phyloP scores from a whole-genome alignment of 2,329 filamentous ascomycete species.

The Diaporthe sp. region DNA sequence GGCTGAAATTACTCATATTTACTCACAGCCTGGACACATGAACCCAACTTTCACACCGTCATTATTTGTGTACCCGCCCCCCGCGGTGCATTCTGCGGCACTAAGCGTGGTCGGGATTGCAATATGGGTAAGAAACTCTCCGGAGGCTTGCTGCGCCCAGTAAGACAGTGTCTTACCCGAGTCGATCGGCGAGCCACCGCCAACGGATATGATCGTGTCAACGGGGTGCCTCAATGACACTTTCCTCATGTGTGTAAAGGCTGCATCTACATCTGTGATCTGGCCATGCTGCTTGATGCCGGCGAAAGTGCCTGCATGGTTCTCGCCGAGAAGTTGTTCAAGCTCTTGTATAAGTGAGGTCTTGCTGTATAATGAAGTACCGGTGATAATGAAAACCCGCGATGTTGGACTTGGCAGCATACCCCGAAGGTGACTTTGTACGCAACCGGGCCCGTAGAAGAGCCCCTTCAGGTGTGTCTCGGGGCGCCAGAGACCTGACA shows the following conservation, averaged over 20 bases:
- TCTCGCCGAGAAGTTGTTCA: background rate
- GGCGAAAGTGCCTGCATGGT: background rate
- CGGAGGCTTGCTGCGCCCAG: constrained; percentile 7
- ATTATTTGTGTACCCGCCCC: background rate
- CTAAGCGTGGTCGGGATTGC: constrained; percentile 1
- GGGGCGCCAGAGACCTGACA: background rate
- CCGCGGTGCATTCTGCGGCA: background rate
- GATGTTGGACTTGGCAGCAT: background rate
- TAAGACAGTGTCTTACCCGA: background rate
- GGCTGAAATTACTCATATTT: background rate
- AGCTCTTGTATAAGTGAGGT: constrained; percentile 5
- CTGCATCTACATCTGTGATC: background rate
- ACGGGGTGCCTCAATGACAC: background rate
- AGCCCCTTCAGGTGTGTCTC: background rate
- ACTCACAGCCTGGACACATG: constrained; percentile 5
- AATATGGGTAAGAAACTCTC: background rate
- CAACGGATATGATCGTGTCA: constrained; percentile 1
- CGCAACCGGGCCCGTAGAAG: background rate
- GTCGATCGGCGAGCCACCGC: background rate
- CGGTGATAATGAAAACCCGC: background rate
- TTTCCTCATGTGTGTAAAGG: background rate
- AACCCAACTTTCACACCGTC: constrained; percentile 1
- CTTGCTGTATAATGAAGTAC: background rate
- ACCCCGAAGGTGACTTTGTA: background rate
- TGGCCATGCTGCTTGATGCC: constrained; percentile 10